phyloP scores from a whole-genome alignment of 2,329 filamentous ascomycete species.

The Bipolaris cookei region DNA sequence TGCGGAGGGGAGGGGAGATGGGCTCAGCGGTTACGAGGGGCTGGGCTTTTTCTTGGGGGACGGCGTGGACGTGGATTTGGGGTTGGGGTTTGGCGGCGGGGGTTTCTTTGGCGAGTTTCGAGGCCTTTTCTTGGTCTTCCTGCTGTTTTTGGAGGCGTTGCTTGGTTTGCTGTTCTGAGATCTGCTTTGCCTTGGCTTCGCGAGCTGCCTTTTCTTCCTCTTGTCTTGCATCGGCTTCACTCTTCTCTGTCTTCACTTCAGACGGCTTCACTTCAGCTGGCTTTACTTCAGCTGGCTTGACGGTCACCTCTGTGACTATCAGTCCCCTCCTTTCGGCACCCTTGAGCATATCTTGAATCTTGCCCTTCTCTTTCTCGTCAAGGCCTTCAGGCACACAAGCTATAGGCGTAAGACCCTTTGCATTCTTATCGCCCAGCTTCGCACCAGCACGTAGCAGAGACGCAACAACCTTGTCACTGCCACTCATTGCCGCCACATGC shows the following conservation, averaged over 20 bases:
- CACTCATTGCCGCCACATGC: constrained; percentile 28
- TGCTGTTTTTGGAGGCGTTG: neutral
- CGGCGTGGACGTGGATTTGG: neutral
- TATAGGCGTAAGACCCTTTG: constrained; percentile 26
- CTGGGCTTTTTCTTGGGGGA: constrained; percentile 1
- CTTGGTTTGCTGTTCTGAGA: neutral
- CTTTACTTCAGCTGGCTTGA: neutral
- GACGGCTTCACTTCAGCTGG: constrained; percentile 7
- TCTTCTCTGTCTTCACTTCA: constrained; percentile 10
- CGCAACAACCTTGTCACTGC: constrained; percentile 22
- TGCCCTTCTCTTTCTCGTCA: constrained; percentile 24
- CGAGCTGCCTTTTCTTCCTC: neutral
- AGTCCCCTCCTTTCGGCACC: constrained; percentile 21
- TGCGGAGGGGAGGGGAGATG: constrained; percentile 4
- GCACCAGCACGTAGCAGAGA: constrained; percentile 29
- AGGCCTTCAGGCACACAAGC: constrained; percentile 19
- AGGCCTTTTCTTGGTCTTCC: neutral
- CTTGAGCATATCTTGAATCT: constrained; percentile 32
- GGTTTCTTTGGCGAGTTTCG: neutral
- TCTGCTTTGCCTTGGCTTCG: neutral
- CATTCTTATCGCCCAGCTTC: constrained; percentile 25
- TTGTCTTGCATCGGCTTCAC: neutral
- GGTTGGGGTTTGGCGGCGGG: neutral
- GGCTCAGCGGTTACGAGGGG: constrained; percentile 1
- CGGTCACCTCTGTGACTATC: neutral